These are phyloP conservation scores for Colletotrichum graminicola DNA, from an alignment of 2,329 filamentous ascomycete genomes.

Conservation along the genomic window DNA sequence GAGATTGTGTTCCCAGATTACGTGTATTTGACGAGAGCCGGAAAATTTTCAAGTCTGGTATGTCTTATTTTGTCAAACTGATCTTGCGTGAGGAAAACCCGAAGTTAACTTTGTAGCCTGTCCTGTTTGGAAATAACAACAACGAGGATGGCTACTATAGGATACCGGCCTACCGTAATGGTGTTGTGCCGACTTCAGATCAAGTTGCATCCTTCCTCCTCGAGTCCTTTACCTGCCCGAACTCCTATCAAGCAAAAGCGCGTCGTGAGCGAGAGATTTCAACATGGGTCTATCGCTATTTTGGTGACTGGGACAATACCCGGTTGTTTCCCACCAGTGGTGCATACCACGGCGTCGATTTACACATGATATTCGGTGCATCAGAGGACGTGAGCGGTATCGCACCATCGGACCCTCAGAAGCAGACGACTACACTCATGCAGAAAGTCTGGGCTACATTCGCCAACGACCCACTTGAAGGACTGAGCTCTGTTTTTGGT, in stretches of 20 bases:
- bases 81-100: too few species aligned
- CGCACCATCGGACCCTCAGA: slow-evolving; percentile 48
- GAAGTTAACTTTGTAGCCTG: slow-evolving; percentile 47
- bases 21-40: slow-evolving; percentile 47
- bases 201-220: slow-evolving; percentile 56
- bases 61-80: neutral
- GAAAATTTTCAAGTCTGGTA: slow-evolving; percentile 51
- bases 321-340: slow-evolving; percentile 59
- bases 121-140: slow-evolving; percentile 58
- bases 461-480: slow-evolving; percentile 51
- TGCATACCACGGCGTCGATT: slow-evolving; percentile 62
- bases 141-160: slow-evolving; percentile 63
- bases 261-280: slow-evolving; percentile 52
- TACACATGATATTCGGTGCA: slow-evolving; percentile 62
- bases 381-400: slow-evolving; percentile 55
- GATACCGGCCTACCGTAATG: slow-evolving; percentile 55
- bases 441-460: slow-evolving; percentile 58
- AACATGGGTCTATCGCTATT: slow-evolving; percentile 61
- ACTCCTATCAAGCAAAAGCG: slow-evolving; percentile 53
- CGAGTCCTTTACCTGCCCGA: slow-evolving; percentile 61
- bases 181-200: slow-evolving; percentile 53
- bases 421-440: slow-evolving; percentile 52
- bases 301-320: slow-evolving; percentile 63
- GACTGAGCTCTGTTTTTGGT: slow-evolving; percentile 49
- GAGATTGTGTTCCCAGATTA: slow-evolving; percentile 58